phyloP scores from a whole-genome alignment of 345 rosid genomes.

The Salix koriyanagi region DNA sequence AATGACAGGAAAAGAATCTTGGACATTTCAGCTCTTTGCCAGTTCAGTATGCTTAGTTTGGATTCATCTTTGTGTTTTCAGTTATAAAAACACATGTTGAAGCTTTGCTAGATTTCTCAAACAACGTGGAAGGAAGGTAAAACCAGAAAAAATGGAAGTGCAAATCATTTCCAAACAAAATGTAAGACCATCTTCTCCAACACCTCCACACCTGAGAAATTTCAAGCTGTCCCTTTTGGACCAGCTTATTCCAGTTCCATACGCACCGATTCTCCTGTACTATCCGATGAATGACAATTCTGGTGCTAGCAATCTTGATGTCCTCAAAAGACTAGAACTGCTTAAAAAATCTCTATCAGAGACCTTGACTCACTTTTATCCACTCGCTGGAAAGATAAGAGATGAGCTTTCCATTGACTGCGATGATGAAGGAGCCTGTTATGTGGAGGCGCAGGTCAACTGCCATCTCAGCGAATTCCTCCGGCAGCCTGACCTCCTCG shows the following conservation, averaged over 20 bases:
- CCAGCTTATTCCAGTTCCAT: constrained; percentile 26
- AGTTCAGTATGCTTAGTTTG: not conserved
- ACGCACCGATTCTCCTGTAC: constrained; percentile 31
- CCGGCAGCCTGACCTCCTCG: constrained; percentile 6
- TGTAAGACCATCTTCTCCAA: constrained; percentile 41
- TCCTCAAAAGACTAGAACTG: constrained; percentile 1
- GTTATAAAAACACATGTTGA: not conserved
- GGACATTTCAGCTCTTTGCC: not conserved
- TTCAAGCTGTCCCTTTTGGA: constrained; percentile 40
- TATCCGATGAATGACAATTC: constrained; percentile 15
- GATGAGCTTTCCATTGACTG: constrained; percentile 16
- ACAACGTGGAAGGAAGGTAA: not conserved
- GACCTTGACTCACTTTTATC: constrained; percentile 14
- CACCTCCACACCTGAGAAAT: constrained; percentile 30
- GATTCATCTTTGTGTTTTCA: not conserved
- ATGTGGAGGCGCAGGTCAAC: constrained; percentile 11
- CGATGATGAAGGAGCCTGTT: constrained; percentile 21
- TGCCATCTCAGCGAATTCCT: constrained; percentile 16
- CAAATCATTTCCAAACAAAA: constrained; percentile 23
- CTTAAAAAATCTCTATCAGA: constrained; percentile 11
- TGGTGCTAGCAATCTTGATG: not conserved
- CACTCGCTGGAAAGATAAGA: constrained; percentile 15
- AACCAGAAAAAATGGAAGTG: constrained; percentile 29
- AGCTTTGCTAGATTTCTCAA: not conserved
- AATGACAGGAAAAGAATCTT: not conserved